Base-by-base conservation (phyloP, 129 eudicot genomes). In the Arctium lappa region DNA sequence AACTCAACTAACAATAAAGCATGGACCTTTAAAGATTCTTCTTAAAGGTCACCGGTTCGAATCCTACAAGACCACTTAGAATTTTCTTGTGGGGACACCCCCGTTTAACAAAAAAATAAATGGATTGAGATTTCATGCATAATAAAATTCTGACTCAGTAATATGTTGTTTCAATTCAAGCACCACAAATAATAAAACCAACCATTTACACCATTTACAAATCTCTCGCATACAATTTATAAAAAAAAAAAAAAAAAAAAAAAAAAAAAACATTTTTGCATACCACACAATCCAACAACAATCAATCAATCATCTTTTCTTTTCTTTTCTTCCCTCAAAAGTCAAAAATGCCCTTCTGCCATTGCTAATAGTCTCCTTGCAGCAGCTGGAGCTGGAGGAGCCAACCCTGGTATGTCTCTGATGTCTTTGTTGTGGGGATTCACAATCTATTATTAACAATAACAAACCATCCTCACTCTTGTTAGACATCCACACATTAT, bases 381-480 rank as follows among this genome's bases (percentile, higher is more conserved):
- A 9, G 95, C 73, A 2, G 68, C 68, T 13, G 94, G 98, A 27
- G 93, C 98, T 70, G 98, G 98, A 36, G 98, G 98, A 44, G 97
- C 98, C 83, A 94, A 86, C 80, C 98, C 97, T 0, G 97, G 97
- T 70, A 94, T 89, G 85, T 92, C 98, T 86, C 87, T 87, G 46
- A 94, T 94, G 88, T 83, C 78, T 86, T 88, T 92, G 86, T 94
- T 94, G 91, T 85, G 74, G 38, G 98, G 98, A 82, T 94, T 88
- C 84, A 91, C 97, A 77, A 94, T 87, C 98, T 94, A 80, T 44
- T 39, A 0, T 42, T 66, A 7, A 80, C 8, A 70, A 13, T 30
- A 27, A 48, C 6, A 53, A 16, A 78, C 1, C 73, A 72, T 42
- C 40, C 53, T 13, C 27, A 22, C 27, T 22, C 27, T 22, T 22